phyloP scores from a whole-genome alignment of 345 rosid species.

The Melastoma malabathricum region DNA sequence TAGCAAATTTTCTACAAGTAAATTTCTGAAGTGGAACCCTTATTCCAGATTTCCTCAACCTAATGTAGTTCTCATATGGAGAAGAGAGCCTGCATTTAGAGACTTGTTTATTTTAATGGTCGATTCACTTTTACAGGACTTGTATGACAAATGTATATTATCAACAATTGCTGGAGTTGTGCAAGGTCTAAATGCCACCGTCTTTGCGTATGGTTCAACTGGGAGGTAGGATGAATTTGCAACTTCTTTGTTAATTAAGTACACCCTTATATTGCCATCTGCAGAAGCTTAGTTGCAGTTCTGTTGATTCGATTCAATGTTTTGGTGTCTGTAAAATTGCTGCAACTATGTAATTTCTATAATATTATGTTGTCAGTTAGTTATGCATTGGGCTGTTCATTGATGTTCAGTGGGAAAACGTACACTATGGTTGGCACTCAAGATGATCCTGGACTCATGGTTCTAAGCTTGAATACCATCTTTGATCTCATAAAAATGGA shows the following conservation, averaged over 20 bases:
- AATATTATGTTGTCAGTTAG: no score
- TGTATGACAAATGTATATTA: conserved; percentile 48
- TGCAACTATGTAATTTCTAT: no score
- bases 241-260: no score
- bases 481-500: conserved; percentile 62
- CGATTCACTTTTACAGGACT: conserved; percentile 33
- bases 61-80: no score
- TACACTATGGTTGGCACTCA: conserved; percentile 87
- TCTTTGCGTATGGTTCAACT: conserved; percentile 93
- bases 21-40: no score
- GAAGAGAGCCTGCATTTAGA: neutral
- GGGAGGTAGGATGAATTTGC: conserved; percentile 51
- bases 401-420: conserved; percentile 66
- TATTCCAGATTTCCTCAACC: no score
- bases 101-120: conserved; percentile 1
- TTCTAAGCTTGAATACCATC: conserved; percentile 78
- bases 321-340: no score
- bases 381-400: neutral
- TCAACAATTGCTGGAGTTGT: conserved; percentile 73
- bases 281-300: no score
- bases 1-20: no score
- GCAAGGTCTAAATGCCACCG: conserved; percentile 85
- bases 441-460: conserved; percentile 95
- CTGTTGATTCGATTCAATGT: no score
- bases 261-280: no score